Base-by-base conservation (phyloP, 768 basidiomycete genomes). In the Galerina sulciceps region DNA sequence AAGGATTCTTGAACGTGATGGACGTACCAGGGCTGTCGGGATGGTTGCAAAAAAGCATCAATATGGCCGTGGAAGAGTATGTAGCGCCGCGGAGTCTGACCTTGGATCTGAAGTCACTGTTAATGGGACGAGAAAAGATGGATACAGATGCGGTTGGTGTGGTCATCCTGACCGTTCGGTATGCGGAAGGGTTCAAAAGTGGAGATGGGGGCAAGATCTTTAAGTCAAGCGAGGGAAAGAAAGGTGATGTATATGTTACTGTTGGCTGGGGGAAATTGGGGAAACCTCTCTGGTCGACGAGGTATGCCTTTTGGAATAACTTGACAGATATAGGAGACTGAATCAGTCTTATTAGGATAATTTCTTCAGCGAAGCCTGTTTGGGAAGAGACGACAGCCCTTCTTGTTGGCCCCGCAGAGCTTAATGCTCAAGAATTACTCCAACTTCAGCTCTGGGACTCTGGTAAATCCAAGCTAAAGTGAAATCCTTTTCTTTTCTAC, bases 11-110 rank as follows among this genome's bases (percentile, higher is more conserved):
- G 14, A 91, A 92, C 68, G 76, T 93, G n/a, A 86, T 93, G 79
- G 87, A 93, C 70, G 68, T 93, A 1, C 91, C 91, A 0, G 81
- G 86, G 51, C 72, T 93, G 49, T 87, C 84, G 1, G 78, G 80
- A 0, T 92, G 90, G 79, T 75, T 93, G 31, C 85, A 90, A 64
- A 81, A 77, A 51, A 80, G 84, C 3, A 87, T 93, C 60, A 84
- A 90, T 38, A 79, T 84, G 5, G 87, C 83, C 1, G 73, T 85
- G 3, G 79, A 79, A 4, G 82, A 81, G 58, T 85, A 89, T 59
- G 85, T 90, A 31, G 89, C 88, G 0, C 91, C 91, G 11, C 84
- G 85, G 65, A 88, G 86, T 54, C 73, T 91, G 71, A 89, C 83
- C 2, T 61, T 93, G 38, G 88, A 92, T 66, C 58, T 93, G 55